A percentile compares a stretch with the other conserved stretches of the same genome.
Evolutionary conservation across 1,139 yeast species (phyloP).

Genomic region (Meyerozyma smithsonii): DNA sequence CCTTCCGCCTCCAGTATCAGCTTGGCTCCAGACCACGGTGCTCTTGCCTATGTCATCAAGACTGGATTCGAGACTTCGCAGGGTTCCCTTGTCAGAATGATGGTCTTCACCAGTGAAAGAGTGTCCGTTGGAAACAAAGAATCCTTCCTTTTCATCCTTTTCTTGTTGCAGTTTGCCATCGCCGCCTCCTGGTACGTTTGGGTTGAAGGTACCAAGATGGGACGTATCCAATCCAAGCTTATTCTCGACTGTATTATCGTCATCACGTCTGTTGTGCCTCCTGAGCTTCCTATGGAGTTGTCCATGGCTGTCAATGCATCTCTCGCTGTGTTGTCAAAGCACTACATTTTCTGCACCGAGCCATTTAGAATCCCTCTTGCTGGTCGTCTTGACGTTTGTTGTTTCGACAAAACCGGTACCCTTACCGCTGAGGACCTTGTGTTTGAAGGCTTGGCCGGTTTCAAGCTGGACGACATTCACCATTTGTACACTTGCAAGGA

Average conservation of each 20-base stretch:
- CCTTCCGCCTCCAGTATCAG: constrained; percentile 52
- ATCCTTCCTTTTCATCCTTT: constrained; percentile 86
- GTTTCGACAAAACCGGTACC: constrained; percentile 98
- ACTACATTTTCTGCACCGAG: constrained; percentile 92
- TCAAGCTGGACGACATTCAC: constrained; percentile 47
- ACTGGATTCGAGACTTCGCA: constrained; percentile 96
- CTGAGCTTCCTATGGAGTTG: constrained; percentile 98
- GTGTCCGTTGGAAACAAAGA: constrained; percentile 95
- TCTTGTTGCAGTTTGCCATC: constrained; percentile 84
- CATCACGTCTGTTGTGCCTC: constrained; percentile 97
- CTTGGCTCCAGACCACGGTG: constrained; percentile 85
- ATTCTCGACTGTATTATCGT: constrained; percentile 93
- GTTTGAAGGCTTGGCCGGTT: constrained; percentile 94
- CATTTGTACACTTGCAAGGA: constrained; percentile 54
- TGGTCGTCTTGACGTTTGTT: constrained; percentile 96
- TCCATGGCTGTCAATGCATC: constrained; percentile 97
- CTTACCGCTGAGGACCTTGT: constrained; percentile 95
- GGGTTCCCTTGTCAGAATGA: constrained; percentile 95
- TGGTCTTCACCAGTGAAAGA: constrained; percentile 96
- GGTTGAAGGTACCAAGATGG: constrained; percentile 96
- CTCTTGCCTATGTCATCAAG: constrained; percentile 82
- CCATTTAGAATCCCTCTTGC: constrained; percentile 98
- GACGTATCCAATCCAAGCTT: constrained; percentile 89
- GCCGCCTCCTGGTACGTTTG: constrained; percentile 98
- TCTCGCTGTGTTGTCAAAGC: constrained; percentile 79